Evolutionary conservation across 2,329 filamentous ascomycete species (phyloP).

Genomic region (Trichophyton simii): DNA sequence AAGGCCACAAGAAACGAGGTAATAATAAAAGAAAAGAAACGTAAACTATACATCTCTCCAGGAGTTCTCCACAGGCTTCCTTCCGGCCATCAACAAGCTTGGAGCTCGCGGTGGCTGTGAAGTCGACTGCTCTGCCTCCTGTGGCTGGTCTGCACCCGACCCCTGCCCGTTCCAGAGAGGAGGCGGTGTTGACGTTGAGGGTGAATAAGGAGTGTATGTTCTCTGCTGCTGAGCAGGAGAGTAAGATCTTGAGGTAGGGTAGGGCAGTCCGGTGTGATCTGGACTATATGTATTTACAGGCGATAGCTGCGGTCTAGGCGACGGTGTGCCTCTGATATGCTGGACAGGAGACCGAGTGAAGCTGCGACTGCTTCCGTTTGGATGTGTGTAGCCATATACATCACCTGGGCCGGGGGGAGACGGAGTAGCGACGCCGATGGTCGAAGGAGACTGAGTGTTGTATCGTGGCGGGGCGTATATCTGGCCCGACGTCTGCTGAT

Average conservation of each 20-base stretch:
- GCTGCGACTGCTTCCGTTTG: neutral
- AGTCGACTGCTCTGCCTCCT: neutral
- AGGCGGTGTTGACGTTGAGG: slow-evolving; percentile 8
- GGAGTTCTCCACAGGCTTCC: slow-evolving; percentile 12
- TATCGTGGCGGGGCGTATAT: neutral
- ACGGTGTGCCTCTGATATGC: neutral
- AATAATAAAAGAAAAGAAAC: neutral
- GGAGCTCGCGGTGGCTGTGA: slow-evolving; percentile 3
- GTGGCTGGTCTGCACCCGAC: slow-evolving; percentile 4
- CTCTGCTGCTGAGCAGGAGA: neutral
- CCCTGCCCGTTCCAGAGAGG: slow-evolving; percentile 6
- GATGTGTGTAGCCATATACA: neutral
- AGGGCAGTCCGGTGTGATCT: neutral
- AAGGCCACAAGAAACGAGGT: neutral
- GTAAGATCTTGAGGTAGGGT: neutral
- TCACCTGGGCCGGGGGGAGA: neutral
- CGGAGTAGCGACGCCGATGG: neutral
- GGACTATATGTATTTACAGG: neutral
- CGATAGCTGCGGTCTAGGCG: neutral
- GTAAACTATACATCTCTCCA: slow-evolving; percentile 10
- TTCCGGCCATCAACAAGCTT: slow-evolving; percentile 9
- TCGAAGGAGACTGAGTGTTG: neutral
- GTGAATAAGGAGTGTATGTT: slow-evolving; percentile 10
- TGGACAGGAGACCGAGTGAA: neutral
- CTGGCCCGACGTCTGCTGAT: neutral